Base-by-base conservation (phyloP, 371 early-diverging fungal species). In the Rozella allomycis region DNA sequence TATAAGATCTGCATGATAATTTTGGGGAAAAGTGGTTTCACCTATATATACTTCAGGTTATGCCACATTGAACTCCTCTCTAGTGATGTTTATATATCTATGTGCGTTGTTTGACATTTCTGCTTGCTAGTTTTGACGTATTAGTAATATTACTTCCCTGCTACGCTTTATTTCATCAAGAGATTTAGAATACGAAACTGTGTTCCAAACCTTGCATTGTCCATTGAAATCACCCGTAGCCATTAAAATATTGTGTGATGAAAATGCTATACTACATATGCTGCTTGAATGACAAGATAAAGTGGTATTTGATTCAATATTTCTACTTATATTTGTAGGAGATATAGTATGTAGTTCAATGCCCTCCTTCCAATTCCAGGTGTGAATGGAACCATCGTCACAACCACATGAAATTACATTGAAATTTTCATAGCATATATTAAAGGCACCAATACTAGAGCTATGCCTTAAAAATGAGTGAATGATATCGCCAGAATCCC, bases 201-300 rank as follows among this genome's bases (percentile, higher is more conserved):
- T 39, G 23, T 38, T 42, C 65, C 65, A 65, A 8, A 65, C 29
- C 36, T 65, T 65, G 34, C 60, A 52, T 5, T 61, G 60, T 33
- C 55, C 41, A 34, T 65, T 61, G 5, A 47, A 41, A 6, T 50
- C 36, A 3, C 58, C 52, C 3, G 61, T 46, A 1, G 53, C 58
- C 1, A 65, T 40, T 19, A 48, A 45, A n/a, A 39, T 36, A 20
- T 41, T 39, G 39, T 53, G 52, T 1, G 54, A 50, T 1, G 58
- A 51, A 4, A 61, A 27, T 5, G 31, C 21, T 16, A 57, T 25
- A 16, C 44, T 45, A 31, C 55, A 37, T 17, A 65, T 52, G 11
- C 55, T 38, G 1, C 59, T 59, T 42, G 25, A 2, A 7, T 13
- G 16, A 20, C 26, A 35, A 21, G 21, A 19, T 10, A 7, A 26